Percentiles rank a stretch among this genome's conserved stretches.
Evolutionary conservation across 345 rosid genomes (phyloP).

Genomic region (Erucastrum elatum): DNA sequence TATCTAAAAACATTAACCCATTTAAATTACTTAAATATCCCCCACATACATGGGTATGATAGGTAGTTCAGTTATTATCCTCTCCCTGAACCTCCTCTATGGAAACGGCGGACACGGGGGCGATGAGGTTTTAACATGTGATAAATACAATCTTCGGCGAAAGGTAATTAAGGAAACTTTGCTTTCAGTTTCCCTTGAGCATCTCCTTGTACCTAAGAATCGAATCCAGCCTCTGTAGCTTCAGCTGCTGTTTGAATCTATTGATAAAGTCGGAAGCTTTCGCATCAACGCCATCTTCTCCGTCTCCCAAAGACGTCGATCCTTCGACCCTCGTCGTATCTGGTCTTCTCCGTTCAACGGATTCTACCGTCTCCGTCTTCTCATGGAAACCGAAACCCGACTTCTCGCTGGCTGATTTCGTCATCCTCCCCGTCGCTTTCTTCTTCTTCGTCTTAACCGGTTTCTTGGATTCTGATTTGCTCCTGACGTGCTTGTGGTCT

Average conservation of each 20-base stretch:
- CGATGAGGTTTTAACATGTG: background rate
- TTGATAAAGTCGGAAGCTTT: slow-evolving; percentile 46
- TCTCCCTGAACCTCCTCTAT: background rate
- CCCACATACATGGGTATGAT: slow-evolving; percentile 17
- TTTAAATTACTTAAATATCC: background rate
- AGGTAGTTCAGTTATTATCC: slow-evolving; percentile 1
- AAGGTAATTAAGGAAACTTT: slow-evolving; percentile 4
- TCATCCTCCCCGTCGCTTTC: slow-evolving; percentile 47
- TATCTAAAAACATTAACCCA: too few species aligned
- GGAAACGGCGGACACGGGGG: background rate
- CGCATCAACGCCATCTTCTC: slow-evolving; percentile 40
- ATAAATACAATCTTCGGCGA: background rate
- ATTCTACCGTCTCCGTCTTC: slow-evolving; percentile 28
- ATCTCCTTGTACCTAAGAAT: slow-evolving; percentile 42
- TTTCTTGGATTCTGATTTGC: slow-evolving; percentile 46
- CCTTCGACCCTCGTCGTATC: slow-evolving; percentile 37
- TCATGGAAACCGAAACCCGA: slow-evolving; percentile 23
- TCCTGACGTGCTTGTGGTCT: slow-evolving; percentile 43
- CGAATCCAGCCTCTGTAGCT: slow-evolving; percentile 43
- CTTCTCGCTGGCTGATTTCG: slow-evolving; percentile 71
- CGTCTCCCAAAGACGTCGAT: slow-evolving; percentile 31
- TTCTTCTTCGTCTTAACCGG: slow-evolving; percentile 19
- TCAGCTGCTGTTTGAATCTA: slow-evolving; percentile 42
- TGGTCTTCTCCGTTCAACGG: slow-evolving; percentile 41
- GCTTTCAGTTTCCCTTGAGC: slow-evolving; percentile 24